phyloP scores from a whole-genome alignment of 768 basidiomycete genomes.

The Pleurotus platypus region DNA sequence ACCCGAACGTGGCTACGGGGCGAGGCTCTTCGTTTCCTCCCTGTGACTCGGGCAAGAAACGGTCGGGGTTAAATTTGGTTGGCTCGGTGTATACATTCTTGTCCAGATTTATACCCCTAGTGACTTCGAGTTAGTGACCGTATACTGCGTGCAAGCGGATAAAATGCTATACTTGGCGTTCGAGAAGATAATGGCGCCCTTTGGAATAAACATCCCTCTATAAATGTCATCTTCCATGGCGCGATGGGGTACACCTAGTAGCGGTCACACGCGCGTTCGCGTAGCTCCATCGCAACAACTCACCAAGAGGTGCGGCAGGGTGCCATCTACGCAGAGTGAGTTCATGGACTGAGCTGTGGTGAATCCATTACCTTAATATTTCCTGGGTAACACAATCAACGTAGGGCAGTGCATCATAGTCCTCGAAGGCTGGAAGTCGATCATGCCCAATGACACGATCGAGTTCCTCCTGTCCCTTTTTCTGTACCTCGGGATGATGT shows the following conservation, averaged over 20 bases:
- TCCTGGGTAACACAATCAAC: conserved; percentile 23
- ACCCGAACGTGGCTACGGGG: conserved; percentile 22
- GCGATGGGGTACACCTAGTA: conserved; percentile 14
- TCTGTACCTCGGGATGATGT: conserved; percentile 20
- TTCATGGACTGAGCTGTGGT: not conserved
- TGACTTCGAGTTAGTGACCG: not conserved
- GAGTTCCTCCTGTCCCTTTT: conserved; percentile 25
- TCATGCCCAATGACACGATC: conserved; percentile 19
- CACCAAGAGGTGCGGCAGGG: conserved; percentile 16
- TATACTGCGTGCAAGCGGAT: not conserved
- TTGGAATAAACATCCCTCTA: conserved; percentile 24
- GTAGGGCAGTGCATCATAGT: conserved; percentile 20
- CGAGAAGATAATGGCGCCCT: conserved; percentile 6
- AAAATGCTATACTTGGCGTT: not conserved
- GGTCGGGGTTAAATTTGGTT: conserved; percentile 19
- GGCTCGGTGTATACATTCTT: conserved; percentile 20
- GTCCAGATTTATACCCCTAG: conserved; percentile 23
- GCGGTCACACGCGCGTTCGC: too few relatives aligned
- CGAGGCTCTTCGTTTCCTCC: conserved; percentile 21
- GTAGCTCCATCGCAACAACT: not conserved
- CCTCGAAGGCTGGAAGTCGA: conserved; percentile 23
- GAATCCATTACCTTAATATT: conserved; percentile 18
- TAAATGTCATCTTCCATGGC: conserved; percentile 23
- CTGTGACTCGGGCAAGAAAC: conserved; percentile 17
- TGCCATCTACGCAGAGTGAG: conserved; percentile 10